Conservation (phyloP, 208 protist species). For the Tritrichomonas foetus region DNA sequence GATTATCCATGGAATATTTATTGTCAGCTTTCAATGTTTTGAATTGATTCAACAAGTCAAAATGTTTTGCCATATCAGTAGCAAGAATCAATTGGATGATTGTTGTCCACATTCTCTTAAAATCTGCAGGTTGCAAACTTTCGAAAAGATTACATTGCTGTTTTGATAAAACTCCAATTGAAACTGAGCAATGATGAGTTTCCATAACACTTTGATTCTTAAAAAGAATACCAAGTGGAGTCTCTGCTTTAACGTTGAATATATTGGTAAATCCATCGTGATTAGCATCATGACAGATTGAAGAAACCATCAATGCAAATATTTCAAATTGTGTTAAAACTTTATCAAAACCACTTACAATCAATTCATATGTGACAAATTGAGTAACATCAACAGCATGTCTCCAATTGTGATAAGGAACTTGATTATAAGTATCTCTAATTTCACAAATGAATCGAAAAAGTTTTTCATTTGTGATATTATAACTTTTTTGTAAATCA, state of each 20-base stretch:
- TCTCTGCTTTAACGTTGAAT: conserved; percentile 77
- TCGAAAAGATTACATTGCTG: conserved; percentile 50
- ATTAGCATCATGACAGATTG: conserved; percentile 86
- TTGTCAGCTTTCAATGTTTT: background rate
- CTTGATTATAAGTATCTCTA: conserved; percentile 46
- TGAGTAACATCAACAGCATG: conserved; percentile 67
- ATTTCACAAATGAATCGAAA: conserved; percentile 37
- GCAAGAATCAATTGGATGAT: conserved; percentile 57
- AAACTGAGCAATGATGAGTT: conserved; percentile 58
- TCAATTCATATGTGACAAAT: conserved; percentile 56
- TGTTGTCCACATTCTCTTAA: conserved; percentile 49
- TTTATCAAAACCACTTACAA: conserved; percentile 59
- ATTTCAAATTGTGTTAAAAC: conserved; percentile 64
- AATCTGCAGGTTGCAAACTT: conserved; percentile 48
- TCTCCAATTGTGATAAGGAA: conserved; percentile 67
- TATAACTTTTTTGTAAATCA: conserved; percentile 35
- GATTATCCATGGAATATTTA: background rate
- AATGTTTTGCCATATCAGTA: conserved; percentile 61
- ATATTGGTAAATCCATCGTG: conserved; percentile 90
- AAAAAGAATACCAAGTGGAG: conserved; percentile 71
- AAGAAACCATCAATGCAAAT: conserved; percentile 73
- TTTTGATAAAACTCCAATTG: conserved; percentile 47
- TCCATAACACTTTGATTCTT: conserved; percentile 64
- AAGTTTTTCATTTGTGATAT: conserved; percentile 22
- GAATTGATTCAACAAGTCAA: conserved; percentile 42